phyloP scores from a whole-genome alignment of 2,329 filamentous ascomycete species.

The Stagonosporopsis rhizophila region DNA sequence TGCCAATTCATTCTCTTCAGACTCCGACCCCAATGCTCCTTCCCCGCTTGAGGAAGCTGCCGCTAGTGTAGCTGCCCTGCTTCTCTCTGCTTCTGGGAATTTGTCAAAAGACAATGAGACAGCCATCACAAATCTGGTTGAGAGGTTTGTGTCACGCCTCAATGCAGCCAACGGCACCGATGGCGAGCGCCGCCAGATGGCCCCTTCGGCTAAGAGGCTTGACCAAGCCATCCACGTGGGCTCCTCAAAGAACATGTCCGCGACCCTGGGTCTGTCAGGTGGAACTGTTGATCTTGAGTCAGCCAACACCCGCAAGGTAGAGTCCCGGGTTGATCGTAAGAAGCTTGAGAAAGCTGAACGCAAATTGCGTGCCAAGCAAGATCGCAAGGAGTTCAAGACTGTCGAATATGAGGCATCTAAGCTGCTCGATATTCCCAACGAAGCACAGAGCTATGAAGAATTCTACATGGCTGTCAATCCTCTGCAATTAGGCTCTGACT shows the following conservation, averaged over 20 bases:
- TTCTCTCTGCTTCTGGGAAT: conserved; percentile 91
- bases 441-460: conserved; percentile 93
- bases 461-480: conserved; percentile 99
- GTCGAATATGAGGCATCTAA: conserved; percentile 97
- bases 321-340: conserved; percentile 97
- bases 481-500: conserved; percentile 79
- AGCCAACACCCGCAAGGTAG: conserved; percentile 89
- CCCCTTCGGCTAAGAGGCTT: conserved; percentile 80
- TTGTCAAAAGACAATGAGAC: conserved; percentile 74
- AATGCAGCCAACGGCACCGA: conserved; percentile 73
- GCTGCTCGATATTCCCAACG: conserved; percentile 81
- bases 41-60: conserved; percentile 87
- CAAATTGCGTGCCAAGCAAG: conserved; percentile 97
- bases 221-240: conserved; percentile 96
- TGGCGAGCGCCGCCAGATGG: conserved; percentile 71
- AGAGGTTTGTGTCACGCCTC: conserved; percentile 87
- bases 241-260: conserved; percentile 93
- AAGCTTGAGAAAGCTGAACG: conserved; percentile 98
- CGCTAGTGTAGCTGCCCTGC: conserved; percentile 80
- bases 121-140: conserved; percentile 81
- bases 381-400: conserved; percentile 97
- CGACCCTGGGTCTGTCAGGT: conserved; percentile 85
- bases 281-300: conserved; percentile 91
- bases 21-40: conserved; percentile 70
- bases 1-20: conserved; percentile 79